These are phyloP conservation scores for Tuber aestivum DNA, from an alignment of 495 filamentous ascomycete genomes.

Conservation along the genomic window DNA sequence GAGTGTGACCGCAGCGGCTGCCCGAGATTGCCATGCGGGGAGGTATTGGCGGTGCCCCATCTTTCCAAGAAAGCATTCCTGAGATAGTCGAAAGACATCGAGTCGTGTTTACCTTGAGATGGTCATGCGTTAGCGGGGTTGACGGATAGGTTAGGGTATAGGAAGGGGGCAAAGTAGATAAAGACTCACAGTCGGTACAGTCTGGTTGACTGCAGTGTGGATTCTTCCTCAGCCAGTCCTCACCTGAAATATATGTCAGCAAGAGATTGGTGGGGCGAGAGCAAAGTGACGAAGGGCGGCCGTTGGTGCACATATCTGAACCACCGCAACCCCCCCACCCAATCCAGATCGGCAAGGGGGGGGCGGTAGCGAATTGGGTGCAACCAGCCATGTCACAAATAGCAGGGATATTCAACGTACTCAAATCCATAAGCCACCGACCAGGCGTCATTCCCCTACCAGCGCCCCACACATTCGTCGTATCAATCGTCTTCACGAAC, in stretches of 20 bases:
- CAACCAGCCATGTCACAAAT: background rate
- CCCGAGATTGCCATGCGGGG: slow-evolving; percentile 32
- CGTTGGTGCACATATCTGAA: background rate
- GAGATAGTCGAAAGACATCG: slow-evolving; percentile 42
- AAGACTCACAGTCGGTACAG: slow-evolving; percentile 41
- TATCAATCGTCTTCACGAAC: slow-evolving; percentile 42
- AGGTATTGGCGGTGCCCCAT: slow-evolving; percentile 25
- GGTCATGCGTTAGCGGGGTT: slow-evolving; percentile 12
- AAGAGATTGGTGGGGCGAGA: background rate
- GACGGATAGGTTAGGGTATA: slow-evolving; percentile 2
- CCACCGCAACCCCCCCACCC: background rate
- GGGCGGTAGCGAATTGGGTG: background rate
- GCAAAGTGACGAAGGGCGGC: background rate
- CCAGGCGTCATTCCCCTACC: slow-evolving; percentile 34
- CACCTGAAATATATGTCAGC: slow-evolving; percentile 5
- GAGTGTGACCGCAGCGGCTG: slow-evolving; percentile 39
- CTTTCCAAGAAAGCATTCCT: slow-evolving; percentile 38
- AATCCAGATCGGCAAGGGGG: background rate
- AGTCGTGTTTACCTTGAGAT: slow-evolving; percentile 39
- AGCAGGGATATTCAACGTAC: slow-evolving; percentile 22
- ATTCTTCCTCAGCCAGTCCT: slow-evolving; percentile 36
- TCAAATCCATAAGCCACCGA: slow-evolving; percentile 41
- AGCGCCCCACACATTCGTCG: slow-evolving; percentile 34
- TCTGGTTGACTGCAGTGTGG: slow-evolving; percentile 36
- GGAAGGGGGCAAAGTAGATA: slow-evolving; percentile 7